Conservation (phyloP, 257 asterid genomes). For the Solanum ossicruentum region DNA sequence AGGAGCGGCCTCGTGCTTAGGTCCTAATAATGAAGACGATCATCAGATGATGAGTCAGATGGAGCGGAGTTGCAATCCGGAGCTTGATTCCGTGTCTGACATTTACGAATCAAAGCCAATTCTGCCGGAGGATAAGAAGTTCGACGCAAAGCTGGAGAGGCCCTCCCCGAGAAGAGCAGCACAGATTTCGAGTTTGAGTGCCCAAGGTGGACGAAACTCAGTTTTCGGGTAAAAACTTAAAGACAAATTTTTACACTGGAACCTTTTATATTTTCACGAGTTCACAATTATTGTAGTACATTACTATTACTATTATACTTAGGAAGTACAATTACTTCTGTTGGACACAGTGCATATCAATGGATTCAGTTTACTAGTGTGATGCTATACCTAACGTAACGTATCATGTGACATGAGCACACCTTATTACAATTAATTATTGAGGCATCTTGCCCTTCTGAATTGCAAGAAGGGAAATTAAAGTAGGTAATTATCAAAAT, state of each 20-base stretch:
- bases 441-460: neutral
- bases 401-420: neutral
- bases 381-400: neutral
- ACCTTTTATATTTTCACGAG: neutral
- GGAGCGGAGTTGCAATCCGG: constrained; percentile 15
- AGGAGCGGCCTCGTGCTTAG: neutral
- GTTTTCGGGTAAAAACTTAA: neutral
- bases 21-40: constrained; percentile 13
- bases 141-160: neutral
- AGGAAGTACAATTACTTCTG: neutral
- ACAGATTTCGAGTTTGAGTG: neutral
- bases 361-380: neutral
- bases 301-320: neutral
- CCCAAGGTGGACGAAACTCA: neutral
- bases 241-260: neutral
- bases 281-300: neutral
- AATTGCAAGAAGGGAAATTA: neutral
- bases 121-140: neutral
- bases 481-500: neutral
- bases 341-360: neutral
- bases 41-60: constrained; percentile 23
- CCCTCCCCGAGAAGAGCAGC: neutral
- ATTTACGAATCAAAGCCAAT: constrained; percentile 42
- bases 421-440: neutral
- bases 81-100: constrained; percentile 38